Evolutionary conservation across 192 early-diverging fungal species (phyloP), one percentile per base, ranked within the genome.

Genomic region (Coemansia sp.): DNA sequence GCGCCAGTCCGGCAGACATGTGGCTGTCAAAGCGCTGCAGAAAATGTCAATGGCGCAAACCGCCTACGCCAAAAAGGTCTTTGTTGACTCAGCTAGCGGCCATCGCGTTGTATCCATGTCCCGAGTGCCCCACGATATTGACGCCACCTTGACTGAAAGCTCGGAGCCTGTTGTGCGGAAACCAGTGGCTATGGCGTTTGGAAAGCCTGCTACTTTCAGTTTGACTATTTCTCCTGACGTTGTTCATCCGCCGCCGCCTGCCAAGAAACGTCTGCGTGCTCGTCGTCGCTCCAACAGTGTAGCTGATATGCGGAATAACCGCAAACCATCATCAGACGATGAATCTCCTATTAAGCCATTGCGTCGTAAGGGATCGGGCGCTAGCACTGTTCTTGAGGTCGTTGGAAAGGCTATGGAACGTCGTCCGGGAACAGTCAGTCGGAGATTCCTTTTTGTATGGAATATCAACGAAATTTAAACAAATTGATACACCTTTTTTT

Each of bases 371-470:
- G 59, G 59, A 53, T 75, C 73, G n/a, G 70, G 73, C n/a, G 78
- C 61, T 5, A 80, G 78, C 74, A 76, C 74, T 0, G 74, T 76
- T 14, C 70, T 81, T 23, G 69, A 81, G 46, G 79, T 81, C 2
- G 74, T 81, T 4, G 79, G 74, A 55, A 72, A 66, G 25, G 70
- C 79, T 23, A 75, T 62, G 73, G 79, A 81, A 57, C 79, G 74
- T n/a, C 79, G 79, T 1, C 70, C 67, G 0, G 80, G 80, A 48
- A 82, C 74, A 0, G 80, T 82, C 48, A 77, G 69, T 38, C 75
- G 80, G 4, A 68, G 80, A 14, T 82, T 77, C 72, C 67, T 82
- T 15, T 82, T 82, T 77, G 80, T 82, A 0, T 82, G 80, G 80
- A 82, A 77, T 53, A 42, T 77, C 60, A 76, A 69, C 50, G 80